Evolutionary conservation across 331 rosid species (phyloP).

Genomic region (Saraca asoca): DNA sequence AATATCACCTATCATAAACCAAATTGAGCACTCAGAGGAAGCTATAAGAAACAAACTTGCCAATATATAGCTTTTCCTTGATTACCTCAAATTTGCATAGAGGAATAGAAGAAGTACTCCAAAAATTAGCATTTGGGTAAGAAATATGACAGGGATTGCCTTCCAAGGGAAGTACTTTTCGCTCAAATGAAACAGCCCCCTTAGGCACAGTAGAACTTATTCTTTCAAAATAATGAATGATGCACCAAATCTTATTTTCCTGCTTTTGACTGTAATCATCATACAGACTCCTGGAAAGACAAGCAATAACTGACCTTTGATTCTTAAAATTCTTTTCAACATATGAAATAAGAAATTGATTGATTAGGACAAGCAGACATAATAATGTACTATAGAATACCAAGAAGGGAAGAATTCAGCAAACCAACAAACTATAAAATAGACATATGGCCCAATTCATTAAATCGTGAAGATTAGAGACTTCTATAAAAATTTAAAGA

Average conservation of each 20-base stretch:
- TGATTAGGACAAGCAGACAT: conserved; percentile 1
- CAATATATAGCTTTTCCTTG: conserved; percentile 1
- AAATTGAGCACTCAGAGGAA: conserved; percentile 4
- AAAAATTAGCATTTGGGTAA: conserved; percentile 60
- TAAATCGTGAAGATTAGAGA: too few species aligned
- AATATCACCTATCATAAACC: conserved; percentile 27
- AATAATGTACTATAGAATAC: background rate
- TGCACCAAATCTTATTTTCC: conserved; percentile 81
- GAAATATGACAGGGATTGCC: conserved; percentile 47
- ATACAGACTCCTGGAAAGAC: conserved; percentile 63
- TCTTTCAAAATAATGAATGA: conserved; percentile 82
- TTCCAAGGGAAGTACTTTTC: conserved; percentile 73
- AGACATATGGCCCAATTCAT: background rate
- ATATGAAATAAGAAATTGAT: conserved; percentile 21
- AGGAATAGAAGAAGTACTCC: conserved; percentile 71
- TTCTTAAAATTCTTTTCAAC: background rate
- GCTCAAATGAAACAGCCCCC: conserved; percentile 82
- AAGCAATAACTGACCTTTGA: conserved; percentile 25
- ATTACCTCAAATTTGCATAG: conserved; percentile 77
- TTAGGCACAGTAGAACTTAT: conserved; percentile 61
- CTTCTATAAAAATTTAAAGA: background rate
- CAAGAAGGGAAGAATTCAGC: background rate
- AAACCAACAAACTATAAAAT: background rate
- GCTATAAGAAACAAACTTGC: conserved; percentile 26
- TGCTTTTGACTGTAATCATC: conserved; percentile 55